Base-by-base conservation (phyloP, 2,329 filamentous ascomycete genomes). In the Penicillium capsulatum region DNA sequence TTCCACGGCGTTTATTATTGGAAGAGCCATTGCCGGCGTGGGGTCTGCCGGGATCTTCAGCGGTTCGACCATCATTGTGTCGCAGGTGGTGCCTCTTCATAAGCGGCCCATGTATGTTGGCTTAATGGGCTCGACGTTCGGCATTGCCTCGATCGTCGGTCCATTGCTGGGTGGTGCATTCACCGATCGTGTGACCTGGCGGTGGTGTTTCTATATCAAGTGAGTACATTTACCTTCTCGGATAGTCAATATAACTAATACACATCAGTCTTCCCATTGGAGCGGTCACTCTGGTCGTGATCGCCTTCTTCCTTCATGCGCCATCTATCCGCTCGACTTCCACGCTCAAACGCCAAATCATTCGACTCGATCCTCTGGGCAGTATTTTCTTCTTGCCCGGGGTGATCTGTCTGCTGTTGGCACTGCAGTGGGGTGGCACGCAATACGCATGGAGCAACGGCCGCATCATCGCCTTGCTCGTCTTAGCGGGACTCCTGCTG, bases 101-200 rank as follows among this genome's bases (percentile, higher is more conserved):
- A 74, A 77, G 49, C 68, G 77, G 4, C 24, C 77, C 71, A 47
- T 63, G 4, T 58, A 59, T 19, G 54, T 61, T 9, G 61, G 60
- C 1, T 53, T 79, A 29, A 68, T 79, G 34, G 74, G 74, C 8
- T 73, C 68, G 34, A 76, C 79, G 66, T 80, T 74, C 61, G 78
- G 76, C 10, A 70, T 81, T 35, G 75, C 75, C 1, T 63, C 62
- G 4, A 60, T 70, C 29, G 60, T 64, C 10, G 65, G 64, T 3
- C 67, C 67, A 3, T 53, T 69, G 28, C 51, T 72, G 28, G 69
- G 70, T 17, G 70, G 69, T n/a, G 67, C 58, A 5, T 71, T 70
- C 38, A 71, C 66, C 4, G 65, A 68, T 50, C 38, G 59, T 47
- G 40, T 69, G 8, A 55, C 60, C 7, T 66, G 63, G 62, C 44